These are phyloP conservation scores for Metarhizium sp. DNA, from an alignment of 2,329 filamentous ascomycete genomes.

Conservation along the genomic window DNA sequence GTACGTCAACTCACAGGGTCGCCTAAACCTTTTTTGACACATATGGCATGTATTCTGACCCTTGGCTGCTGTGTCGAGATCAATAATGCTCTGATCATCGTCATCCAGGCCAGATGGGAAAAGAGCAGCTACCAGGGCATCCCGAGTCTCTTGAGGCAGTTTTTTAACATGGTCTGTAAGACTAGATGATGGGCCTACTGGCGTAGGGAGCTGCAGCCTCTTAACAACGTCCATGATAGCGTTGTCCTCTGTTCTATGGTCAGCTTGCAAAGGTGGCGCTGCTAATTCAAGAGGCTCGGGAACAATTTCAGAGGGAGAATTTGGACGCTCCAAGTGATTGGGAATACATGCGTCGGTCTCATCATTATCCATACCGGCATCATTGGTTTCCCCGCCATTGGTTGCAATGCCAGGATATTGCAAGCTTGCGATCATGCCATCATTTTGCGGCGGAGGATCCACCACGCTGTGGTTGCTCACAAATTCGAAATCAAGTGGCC, in stretches of 20 bases:
- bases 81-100: constrained; percentile 5
- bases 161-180: not conserved
- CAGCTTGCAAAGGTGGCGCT: not conserved
- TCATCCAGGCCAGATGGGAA: not conserved
- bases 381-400: not conserved
- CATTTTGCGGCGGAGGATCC: not conserved
- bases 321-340: not conserved
- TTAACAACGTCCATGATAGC: not conserved
- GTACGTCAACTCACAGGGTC: constrained; percentile 49
- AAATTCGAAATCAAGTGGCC: not conserved
- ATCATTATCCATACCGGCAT: not conserved
- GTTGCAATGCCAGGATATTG: not conserved
- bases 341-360: not conserved
- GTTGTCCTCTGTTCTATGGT: not conserved
- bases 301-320: not conserved
- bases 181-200: not conserved
- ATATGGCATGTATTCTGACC: not conserved
- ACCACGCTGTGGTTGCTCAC: not conserved
- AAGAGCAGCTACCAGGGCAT: not conserved
- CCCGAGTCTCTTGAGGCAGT: not conserved
- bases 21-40: constrained; percentile 31
- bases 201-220: not conserved
- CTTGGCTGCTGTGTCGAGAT: not conserved
- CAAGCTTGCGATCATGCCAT: not conserved
- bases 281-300: not conserved